A percentile compares a stretch with the other conserved stretches of the same genome.
These are phyloP conservation scores for Fusarium sulawesiense DNA, from an alignment of 2,329 filamentous ascomycete genomes.

Conservation along the genomic window DNA sequence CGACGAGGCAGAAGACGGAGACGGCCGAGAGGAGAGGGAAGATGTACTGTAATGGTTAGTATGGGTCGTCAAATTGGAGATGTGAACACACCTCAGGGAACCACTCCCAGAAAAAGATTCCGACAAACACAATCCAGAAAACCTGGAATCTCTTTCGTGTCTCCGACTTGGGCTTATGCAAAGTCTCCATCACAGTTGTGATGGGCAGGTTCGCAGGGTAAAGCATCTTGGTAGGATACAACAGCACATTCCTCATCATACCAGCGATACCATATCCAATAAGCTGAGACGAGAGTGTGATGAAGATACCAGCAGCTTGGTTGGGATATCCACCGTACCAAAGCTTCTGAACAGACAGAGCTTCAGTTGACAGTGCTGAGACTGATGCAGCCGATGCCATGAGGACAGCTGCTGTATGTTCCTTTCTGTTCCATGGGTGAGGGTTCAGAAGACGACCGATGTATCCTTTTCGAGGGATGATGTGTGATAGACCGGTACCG, in stretches of 20 bases:
- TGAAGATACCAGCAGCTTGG: slow-evolving; percentile 56
- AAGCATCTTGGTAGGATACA: slow-evolving; percentile 61
- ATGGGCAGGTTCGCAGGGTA: slow-evolving; percentile 47
- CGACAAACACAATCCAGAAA: slow-evolving; percentile 55
- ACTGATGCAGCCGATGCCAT: slow-evolving; percentile 57
- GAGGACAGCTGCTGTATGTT: slow-evolving; percentile 52
- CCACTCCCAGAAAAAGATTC: slow-evolving; percentile 58
- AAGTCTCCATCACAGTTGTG: slow-evolving; percentile 46
- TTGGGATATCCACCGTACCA: slow-evolving; percentile 58
- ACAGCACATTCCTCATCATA: slow-evolving; percentile 57
- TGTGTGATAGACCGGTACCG: slow-evolving; percentile 5
- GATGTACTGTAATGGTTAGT: slow-evolving; percentile 39
- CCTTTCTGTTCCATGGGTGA: slow-evolving; percentile 45
- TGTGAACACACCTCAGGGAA: slow-evolving; percentile 15
- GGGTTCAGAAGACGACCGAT: slow-evolving; percentile 35
- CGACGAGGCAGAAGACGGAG: slow-evolving; percentile 20
- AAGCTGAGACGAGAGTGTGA: slow-evolving; percentile 60
- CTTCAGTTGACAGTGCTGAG: slow-evolving; percentile 49
- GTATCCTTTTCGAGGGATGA: slow-evolving; percentile 28
- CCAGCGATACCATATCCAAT: slow-evolving; percentile 63
- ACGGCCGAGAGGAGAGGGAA: slow-evolving; percentile 59
- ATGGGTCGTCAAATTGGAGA: fast-evolving
- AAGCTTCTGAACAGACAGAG: slow-evolving; percentile 59
- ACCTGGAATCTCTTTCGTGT: slow-evolving; percentile 54
- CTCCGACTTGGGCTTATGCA: slow-evolving; percentile 47